These are phyloP conservation scores for Murraya paniculata DNA, from an alignment of 345 rosid species.

Conservation along the genomic window DNA sequence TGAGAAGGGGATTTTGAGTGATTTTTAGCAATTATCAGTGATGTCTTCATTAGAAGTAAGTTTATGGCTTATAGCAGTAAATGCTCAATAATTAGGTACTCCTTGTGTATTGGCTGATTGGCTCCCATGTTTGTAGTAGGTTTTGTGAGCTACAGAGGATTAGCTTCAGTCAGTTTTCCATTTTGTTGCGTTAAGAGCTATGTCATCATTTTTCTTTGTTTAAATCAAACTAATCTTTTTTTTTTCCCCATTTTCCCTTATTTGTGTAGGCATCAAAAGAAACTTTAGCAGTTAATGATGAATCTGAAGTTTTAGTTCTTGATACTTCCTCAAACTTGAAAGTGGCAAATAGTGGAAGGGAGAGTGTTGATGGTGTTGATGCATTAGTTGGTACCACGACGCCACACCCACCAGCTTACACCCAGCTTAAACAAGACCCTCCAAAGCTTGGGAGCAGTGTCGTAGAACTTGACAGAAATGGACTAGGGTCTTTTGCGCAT, in stretches of 20 bases:
- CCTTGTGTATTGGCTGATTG: neutral
- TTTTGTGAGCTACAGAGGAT: neutral
- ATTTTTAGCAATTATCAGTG: neutral
- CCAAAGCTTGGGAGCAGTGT: conserved; percentile 23
- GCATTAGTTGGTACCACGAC: conserved; percentile 1
- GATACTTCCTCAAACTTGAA: conserved; percentile 19
- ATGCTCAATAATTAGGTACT: neutral
- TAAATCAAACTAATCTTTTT: neutral
- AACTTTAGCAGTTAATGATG: conserved; percentile 31
- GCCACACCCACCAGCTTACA: conserved; percentile 8
- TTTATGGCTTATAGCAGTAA: neutral
- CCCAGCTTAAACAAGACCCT: conserved; percentile 19
- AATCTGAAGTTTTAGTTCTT: conserved; percentile 18
- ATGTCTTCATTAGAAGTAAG: neutral
- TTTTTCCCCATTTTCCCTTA: neutral
- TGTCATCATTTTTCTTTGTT: neutral
- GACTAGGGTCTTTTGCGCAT: conserved; percentile 12
- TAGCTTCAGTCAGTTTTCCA: neutral
- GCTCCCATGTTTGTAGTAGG: neutral
- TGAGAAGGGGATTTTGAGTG: neutral
- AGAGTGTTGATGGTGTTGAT: conserved; percentile 5
- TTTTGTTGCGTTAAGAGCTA: neutral
- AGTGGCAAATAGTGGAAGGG: conserved; percentile 15
- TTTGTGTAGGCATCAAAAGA: conserved; percentile 41
- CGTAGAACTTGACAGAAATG: neutral